Percentiles rank a stretch among this genome's conserved stretches.
phyloP scores from a whole-genome alignment of 371 early-diverging fungal genomes.

The Nematocida sp. region DNA sequence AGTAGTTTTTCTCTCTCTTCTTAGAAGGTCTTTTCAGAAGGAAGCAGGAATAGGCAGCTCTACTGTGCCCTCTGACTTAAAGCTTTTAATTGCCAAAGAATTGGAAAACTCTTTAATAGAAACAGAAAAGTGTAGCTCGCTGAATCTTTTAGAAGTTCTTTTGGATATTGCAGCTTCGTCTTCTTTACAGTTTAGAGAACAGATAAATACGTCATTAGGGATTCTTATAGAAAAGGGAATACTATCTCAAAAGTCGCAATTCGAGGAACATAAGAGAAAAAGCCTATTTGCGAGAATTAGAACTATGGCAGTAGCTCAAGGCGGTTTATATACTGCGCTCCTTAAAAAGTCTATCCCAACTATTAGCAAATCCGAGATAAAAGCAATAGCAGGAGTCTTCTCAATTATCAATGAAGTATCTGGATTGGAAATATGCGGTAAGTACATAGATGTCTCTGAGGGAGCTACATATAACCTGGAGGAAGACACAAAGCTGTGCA shows the following conservation, averaged over 20 bases:
- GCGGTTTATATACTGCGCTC: conserved; percentile 36
- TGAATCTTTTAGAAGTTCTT: conserved; percentile 21
- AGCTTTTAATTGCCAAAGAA: conserved; percentile 48
- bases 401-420: conserved; percentile 34
- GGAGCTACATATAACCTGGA: conserved; percentile 30
- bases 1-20: conserved; percentile 40
- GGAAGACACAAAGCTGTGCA: conserved; percentile 49
- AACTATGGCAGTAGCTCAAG: conserved; percentile 39
- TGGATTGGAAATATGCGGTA: conserved; percentile 44
- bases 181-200: conserved; percentile 48
- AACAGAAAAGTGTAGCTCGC: conserved; percentile 36
- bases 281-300: conserved; percentile 39
- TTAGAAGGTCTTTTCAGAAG: conserved; percentile 45
- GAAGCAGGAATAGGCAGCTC: conserved; percentile 36
- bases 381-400: conserved; percentile 42
- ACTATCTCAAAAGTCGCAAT: conserved; percentile 48
- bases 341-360: conserved; percentile 30
- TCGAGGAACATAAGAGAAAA: conserved; percentile 44
- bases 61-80: conserved; percentile 37
- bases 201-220: conserved; percentile 23
- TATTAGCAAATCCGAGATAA: conserved; percentile 40
- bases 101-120: conserved; percentile 17
- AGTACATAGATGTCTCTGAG: conserved; percentile 48
- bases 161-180: conserved; percentile 37
- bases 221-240: conserved; percentile 32